A percentile compares a stretch with the other conserved stretches of the same genome.
These are phyloP conservation scores for Lathyrus sativus DNA, from an alignment of 306 rosid species.

Conservation along the genomic window DNA sequence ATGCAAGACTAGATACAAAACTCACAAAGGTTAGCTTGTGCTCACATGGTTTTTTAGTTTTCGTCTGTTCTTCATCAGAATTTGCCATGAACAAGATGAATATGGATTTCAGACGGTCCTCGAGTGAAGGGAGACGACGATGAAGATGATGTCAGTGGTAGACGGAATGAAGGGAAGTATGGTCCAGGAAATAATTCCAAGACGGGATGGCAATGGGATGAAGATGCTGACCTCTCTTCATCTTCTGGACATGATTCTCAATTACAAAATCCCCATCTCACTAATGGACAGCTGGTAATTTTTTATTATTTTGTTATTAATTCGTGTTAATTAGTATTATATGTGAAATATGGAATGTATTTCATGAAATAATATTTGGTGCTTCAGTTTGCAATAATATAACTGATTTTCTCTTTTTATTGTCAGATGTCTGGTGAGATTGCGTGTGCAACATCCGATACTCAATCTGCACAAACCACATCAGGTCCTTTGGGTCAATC, in stretches of 20 bases:
- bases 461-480: conserved; percentile 74
- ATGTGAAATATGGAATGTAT: neutral
- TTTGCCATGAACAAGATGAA: conserved; percentile 39
- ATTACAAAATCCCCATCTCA: conserved; percentile 67
- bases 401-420: conserved; percentile 22
- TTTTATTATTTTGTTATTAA: neutral
- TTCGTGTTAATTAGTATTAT: neutral
- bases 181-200: conserved; percentile 58
- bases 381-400: neutral
- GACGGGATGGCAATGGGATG: conserved; percentile 74
- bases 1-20: conserved; percentile 88
- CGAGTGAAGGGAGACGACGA: conserved; percentile 80
- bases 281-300: conserved; percentile 72
- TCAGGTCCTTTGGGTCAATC: conserved; percentile 87
- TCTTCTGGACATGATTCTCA: conserved; percentile 91
- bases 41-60: conserved; percentile 5
- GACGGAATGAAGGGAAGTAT: conserved; percentile 78
- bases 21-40: conserved; percentile 70
- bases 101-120: conserved; percentile 66
- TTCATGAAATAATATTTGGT: conserved; percentile 1
- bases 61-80: conserved; percentile 11
- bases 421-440: conserved; percentile 81
- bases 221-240: conserved; percentile 88
- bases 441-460: conserved; percentile 76
- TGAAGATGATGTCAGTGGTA: conserved; percentile 78